phyloP scores from a whole-genome alignment of 306 rosid species.

The Luffa acutangula region DNA sequence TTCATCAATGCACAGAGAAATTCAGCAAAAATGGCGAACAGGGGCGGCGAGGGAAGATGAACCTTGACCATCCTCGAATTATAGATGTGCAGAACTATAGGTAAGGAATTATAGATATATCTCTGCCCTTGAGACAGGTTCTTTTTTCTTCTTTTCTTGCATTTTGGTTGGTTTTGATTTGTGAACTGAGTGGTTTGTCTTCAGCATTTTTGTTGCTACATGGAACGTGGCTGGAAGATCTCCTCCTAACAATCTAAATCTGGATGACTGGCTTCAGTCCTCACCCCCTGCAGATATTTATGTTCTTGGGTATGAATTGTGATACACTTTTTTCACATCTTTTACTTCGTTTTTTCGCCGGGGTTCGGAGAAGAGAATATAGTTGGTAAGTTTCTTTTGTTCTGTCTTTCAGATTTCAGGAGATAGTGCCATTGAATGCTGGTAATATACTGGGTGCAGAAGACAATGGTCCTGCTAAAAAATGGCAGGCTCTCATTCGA shows the following conservation, averaged over 20 bases:
- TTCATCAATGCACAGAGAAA: conserved; percentile 56
- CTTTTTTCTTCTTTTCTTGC: conserved; percentile 10
- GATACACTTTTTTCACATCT: neutral
- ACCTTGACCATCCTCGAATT: conserved; percentile 93
- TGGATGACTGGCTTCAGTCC: conserved; percentile 94
- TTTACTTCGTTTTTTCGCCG: neutral
- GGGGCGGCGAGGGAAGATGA: conserved; percentile 70
- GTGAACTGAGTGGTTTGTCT: conserved; percentile 7
- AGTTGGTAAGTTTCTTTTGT: neutral
- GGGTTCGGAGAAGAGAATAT: neutral
- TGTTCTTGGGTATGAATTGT: conserved; percentile 81
- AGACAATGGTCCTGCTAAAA: conserved; percentile 99
- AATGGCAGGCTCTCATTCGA: conserved; percentile 90
- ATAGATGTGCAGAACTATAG: conserved; percentile 92
- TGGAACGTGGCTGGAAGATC: conserved; percentile 99
- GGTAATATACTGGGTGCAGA: conserved; percentile 93
- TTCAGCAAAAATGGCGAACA: conserved; percentile 61
- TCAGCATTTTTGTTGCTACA: conserved; percentile 88
- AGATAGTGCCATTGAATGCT: conserved; percentile 98
- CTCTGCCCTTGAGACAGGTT: conserved; percentile 10
- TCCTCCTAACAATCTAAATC: conserved; percentile 71
- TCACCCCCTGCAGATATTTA: conserved; percentile 96
- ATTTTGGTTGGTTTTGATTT: conserved; percentile 12
- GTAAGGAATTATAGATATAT: conserved; percentile 18
- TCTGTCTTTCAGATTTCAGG: conserved; percentile 71